phyloP scores from a whole-genome alignment of 1,139 yeast genomes.

The Candida tunisiensis region DNA sequence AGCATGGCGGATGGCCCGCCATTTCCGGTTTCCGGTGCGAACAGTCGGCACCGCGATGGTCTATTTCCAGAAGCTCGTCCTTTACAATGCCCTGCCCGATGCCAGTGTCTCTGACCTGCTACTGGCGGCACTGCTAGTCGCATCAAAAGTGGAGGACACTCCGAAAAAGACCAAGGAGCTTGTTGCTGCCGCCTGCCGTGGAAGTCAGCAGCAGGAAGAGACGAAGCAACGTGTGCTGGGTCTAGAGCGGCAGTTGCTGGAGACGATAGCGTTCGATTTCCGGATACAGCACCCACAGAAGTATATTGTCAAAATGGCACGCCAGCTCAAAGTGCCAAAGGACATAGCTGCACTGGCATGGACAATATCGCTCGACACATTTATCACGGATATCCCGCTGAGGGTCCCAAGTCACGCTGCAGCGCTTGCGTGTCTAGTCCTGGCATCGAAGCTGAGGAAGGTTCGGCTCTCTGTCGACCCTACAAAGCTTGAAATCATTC shows the following conservation, averaged over 20 bases:
- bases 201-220: slow-evolving; percentile 1
- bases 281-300: slow-evolving; percentile 49
- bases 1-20: too few relatives aligned
- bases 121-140: too few relatives aligned
- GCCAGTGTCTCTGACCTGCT: too few relatives aligned
- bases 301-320: slow-evolving; percentile 50
- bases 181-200: slow-evolving; percentile 13
- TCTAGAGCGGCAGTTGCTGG: slow-evolving; percentile 55
- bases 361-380: slow-evolving; percentile 59
- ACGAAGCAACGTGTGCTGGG: slow-evolving; percentile 1
- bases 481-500: slow-evolving; percentile 7
- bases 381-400: slow-evolving; percentile 53
- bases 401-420: slow-evolving; percentile 68
- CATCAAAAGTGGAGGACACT: slow-evolving; percentile 79
- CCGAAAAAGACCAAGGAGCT: slow-evolving; percentile 63
- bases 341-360: slow-evolving; percentile 34
- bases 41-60: too few relatives aligned
- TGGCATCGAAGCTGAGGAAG: slow-evolving; percentile 27
- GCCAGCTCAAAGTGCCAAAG: slow-evolving; percentile 26
- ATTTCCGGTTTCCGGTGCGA: too few relatives aligned
- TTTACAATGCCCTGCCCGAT: too few relatives aligned
- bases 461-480: slow-evolving; percentile 12
- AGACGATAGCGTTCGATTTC: slow-evolving; percentile 61
- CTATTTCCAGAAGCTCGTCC: too few relatives aligned
- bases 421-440: slow-evolving; percentile 47